Base-by-base conservation (phyloP, 208 protist species). In the Trypanosomatidae sp. region DNA sequence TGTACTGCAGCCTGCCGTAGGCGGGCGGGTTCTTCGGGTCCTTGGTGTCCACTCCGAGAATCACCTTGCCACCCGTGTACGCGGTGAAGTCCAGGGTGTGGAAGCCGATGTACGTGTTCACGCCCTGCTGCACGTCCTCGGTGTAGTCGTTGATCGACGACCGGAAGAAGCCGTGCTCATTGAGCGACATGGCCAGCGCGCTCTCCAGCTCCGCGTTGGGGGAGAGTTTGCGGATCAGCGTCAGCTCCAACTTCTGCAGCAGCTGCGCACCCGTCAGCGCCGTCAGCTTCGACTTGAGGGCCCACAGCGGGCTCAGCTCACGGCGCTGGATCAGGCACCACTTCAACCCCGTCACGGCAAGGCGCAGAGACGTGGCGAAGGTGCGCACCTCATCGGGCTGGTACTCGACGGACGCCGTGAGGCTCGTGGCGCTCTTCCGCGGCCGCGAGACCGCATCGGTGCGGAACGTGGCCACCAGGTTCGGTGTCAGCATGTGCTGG, bases 151-250 rank as follows among this genome's bases (percentile, higher is more conserved):
- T 60, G 50, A 96, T 22, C 13, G 44, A 59, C 12, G 76, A 84
- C 17, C 66, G 82, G 44, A 94, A 92, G 73, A 81, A 85, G 43
- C 91, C 89, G 70, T 86, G 50, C 64, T 91, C 77, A 28, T 44
- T 80, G 13, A 90, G 50, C 13, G 86, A 94, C 84, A 84, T 86
- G 4, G 81, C 77, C 30, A 91, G 59, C 2, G 77, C 80, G 71
- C 88, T 96, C 76, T 90, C 76, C 46, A 96, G 83, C 66, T 76
- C 73, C 17, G 72, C 82, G 19, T 67, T 75, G 28, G 65, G 28
- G 12, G 88, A 89, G 41, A 96, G 77, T 66, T 85, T 85, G n/a
- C 89, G 86, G 49, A 68, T 75, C 13, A 94, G 76, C 52, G 73
- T 77, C 13, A 94, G 28, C 76, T 93, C 80, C 50, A 94, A 76